Evolutionary conservation across 2,329 filamentous ascomycete genomes (phyloP).

Genomic region (Aspergillus hortae): DNA sequence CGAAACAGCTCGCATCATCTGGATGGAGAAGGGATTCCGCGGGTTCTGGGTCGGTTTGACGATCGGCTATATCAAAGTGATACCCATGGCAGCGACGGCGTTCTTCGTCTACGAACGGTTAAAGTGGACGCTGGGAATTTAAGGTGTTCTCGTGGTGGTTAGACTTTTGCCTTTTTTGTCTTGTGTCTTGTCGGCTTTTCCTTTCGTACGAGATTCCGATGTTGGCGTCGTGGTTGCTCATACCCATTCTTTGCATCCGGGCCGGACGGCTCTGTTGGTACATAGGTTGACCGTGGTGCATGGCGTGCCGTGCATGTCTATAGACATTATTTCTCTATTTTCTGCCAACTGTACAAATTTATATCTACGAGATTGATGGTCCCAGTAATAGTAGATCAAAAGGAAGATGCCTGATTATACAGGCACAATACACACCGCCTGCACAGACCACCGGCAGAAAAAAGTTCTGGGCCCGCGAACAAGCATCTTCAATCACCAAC

Average conservation of each 20-base stretch:
- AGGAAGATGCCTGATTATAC: background rate
- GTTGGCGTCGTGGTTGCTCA: conserved; percentile 15
- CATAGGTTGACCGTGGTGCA: conserved; percentile 11
- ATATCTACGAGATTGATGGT: background rate
- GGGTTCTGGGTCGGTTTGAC: conserved; percentile 92
- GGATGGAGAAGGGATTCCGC: conserved; percentile 67
- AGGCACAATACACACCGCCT: background rate
- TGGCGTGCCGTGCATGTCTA: conserved; percentile 3
- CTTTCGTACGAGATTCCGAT: conserved; percentile 5
- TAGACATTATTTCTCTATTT: background rate
- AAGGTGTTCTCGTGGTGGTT: background rate
- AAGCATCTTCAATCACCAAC: background rate
- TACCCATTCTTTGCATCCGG: conserved; percentile 18
- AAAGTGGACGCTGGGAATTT: conserved; percentile 66
- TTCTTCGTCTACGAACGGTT: conserved; percentile 66
- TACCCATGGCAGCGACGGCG: conserved; percentile 77
- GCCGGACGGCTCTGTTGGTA: conserved; percentile 7
- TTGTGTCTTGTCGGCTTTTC: conserved; percentile 6
- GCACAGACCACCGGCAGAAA: conserved; percentile 14
- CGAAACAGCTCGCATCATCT: conserved; percentile 75
- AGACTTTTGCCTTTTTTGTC: background rate
- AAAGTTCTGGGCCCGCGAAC: conserved; percentile 10
- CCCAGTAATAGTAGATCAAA: no score
- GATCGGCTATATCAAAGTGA: conserved; percentile 91
- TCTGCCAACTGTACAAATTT: background rate